Percentiles rank a stretch among this genome's conserved stretches.
These are phyloP conservation scores for Nemania abortiva DNA, from an alignment of 2,329 filamentous ascomycete genomes.

Conservation along the genomic window DNA sequence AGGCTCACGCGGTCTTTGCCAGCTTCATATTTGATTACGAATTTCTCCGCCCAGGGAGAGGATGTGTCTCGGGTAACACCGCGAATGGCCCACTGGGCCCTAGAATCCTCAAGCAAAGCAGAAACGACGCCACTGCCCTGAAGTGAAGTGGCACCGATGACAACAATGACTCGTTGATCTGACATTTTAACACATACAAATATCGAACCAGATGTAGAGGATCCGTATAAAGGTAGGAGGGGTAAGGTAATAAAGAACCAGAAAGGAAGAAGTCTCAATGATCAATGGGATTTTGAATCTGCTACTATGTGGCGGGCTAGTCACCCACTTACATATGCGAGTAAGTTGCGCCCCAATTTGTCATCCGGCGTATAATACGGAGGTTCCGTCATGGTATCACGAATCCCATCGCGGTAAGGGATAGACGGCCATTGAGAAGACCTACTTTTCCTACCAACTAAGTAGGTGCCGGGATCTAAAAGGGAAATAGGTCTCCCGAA, in stretches of 20 bases:
- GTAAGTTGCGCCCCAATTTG: conserved; percentile 17
- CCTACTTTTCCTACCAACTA: conserved; percentile 5
- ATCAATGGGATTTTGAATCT: conserved; percentile 12
- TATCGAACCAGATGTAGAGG: background rate
- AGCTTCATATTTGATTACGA: conserved; percentile 17
- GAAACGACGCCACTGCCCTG: conserved; percentile 26
- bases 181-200: conserved; percentile 22
- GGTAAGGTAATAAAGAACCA: background rate
- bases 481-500: conserved; percentile 27
- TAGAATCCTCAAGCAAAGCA: conserved; percentile 21
- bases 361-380: conserved; percentile 12
- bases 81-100: conserved; percentile 20
- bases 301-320: background rate
- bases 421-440: conserved; percentile 1
- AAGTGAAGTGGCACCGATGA: conserved; percentile 23
- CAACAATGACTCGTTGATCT: conserved; percentile 23
- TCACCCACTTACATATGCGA: conserved; percentile 2
- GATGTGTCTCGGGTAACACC: conserved; percentile 27
- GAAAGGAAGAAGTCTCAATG: conserved; percentile 8
- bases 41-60: conserved; percentile 25
- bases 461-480: conserved; percentile 16
- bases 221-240: conserved; percentile 10
- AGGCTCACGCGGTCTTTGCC: conserved; percentile 27
- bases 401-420: conserved; percentile 5
- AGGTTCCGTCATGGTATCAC: conserved; percentile 1